Percentiles rank a stretch among this genome's conserved stretches.
Conservation (phyloP, 2,329 filamentous ascomycete genomes). For the Hymenotorrendiella dingleyae region DNA sequence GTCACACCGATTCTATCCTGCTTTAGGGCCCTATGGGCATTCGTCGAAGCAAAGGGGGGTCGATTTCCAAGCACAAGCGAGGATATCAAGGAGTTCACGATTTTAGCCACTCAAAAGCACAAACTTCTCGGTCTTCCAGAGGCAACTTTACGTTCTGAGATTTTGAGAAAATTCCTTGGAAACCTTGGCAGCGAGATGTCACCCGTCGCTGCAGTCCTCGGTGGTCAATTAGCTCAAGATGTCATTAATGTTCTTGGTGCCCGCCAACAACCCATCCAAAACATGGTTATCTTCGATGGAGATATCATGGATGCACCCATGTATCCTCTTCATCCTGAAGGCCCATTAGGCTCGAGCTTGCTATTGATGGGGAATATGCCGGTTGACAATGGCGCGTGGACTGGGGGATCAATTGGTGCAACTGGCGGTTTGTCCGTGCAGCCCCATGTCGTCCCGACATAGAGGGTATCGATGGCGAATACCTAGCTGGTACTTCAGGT, state of each 20-base stretch:
- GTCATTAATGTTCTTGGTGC: slow-evolving; percentile 93
- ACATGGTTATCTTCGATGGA: slow-evolving; percentile 87
- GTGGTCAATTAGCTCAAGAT: slow-evolving; percentile 87
- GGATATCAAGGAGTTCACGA: slow-evolving; percentile 72
- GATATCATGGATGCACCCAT: slow-evolving; percentile 71
- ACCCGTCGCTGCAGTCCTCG: slow-evolving; percentile 82
- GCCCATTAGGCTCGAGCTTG: slow-evolving; percentile 44
- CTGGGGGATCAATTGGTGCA: slow-evolving; percentile 9
- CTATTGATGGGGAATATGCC: slow-evolving; percentile 30
- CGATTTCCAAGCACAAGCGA: slow-evolving; percentile 45
- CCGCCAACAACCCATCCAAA: slow-evolving; percentile 92
- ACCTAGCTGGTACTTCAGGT: too few species aligned
- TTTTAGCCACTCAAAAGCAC: slow-evolving; percentile 71
- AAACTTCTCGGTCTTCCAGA: slow-evolving; percentile 64
- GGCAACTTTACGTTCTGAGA: slow-evolving; percentile 62
- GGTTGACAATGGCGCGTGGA: slow-evolving; percentile 19
- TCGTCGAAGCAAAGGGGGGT: slow-evolving; percentile 54
- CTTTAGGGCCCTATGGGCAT: slow-evolving; percentile 86
- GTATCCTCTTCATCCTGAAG: slow-evolving; percentile 74
- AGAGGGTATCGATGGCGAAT: slow-evolving; percentile 2
- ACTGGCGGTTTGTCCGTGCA: slow-evolving; percentile 18
- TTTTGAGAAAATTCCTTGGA: slow-evolving; percentile 78
- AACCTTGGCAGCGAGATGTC: slow-evolving; percentile 80
- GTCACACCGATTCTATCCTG: slow-evolving; percentile 84
- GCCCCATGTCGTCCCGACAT: slow-evolving; percentile 19